Evolutionary conservation across 2,329 filamentous ascomycete species (phyloP).

Genomic region (Nemania sp.): DNA sequence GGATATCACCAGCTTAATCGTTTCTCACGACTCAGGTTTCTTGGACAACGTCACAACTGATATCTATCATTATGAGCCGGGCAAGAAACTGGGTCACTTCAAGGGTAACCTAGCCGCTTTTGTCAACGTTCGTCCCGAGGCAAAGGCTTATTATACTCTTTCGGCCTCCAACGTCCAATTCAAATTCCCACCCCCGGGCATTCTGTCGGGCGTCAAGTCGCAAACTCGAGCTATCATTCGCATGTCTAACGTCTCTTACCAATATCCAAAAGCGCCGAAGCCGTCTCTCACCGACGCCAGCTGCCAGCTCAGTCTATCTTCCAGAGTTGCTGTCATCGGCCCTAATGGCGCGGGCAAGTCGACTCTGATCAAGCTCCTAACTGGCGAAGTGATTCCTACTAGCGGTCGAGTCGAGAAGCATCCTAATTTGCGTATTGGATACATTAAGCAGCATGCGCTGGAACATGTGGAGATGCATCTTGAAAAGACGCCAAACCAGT

Average conservation of each 20-base stretch:
- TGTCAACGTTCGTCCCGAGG: slow-evolving; percentile 88
- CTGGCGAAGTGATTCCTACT: slow-evolving; percentile 85
- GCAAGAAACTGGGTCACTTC: slow-evolving; percentile 91
- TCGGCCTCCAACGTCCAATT: slow-evolving; percentile 88
- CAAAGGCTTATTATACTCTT: slow-evolving; percentile 97
- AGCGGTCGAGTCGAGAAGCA: slow-evolving; percentile 93
- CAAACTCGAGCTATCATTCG: slow-evolving; percentile 91
- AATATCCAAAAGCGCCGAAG: slow-evolving; percentile 88
- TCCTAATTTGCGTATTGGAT: slow-evolving; percentile 96
- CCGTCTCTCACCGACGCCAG: slow-evolving; percentile 86
- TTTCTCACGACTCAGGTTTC: slow-evolving; percentile 98
- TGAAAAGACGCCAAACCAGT: slow-evolving; percentile 99
- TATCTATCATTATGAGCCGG: slow-evolving; percentile 96
- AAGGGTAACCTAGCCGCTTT: slow-evolving; percentile 83
- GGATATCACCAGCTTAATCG: slow-evolving; percentile 95
- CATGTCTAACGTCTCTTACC: slow-evolving; percentile 89
- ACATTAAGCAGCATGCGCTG: slow-evolving; percentile 98
- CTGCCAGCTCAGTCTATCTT: slow-evolving; percentile 86
- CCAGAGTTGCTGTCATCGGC: slow-evolving; percentile 93
- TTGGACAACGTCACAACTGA: slow-evolving; percentile 97
- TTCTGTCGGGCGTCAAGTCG: slow-evolving; percentile 93
- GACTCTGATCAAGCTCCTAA: slow-evolving; percentile 95
- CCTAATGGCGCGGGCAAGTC: slow-evolving; percentile 98
- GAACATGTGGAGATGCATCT: slow-evolving; percentile 99
- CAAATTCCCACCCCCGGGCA: slow-evolving; percentile 96